A percentile compares a stretch with the other conserved stretches of the same genome.
Evolutionary conservation across 2,329 filamentous ascomycete species (phyloP).

Genomic region (Westerdykella sp.): DNA sequence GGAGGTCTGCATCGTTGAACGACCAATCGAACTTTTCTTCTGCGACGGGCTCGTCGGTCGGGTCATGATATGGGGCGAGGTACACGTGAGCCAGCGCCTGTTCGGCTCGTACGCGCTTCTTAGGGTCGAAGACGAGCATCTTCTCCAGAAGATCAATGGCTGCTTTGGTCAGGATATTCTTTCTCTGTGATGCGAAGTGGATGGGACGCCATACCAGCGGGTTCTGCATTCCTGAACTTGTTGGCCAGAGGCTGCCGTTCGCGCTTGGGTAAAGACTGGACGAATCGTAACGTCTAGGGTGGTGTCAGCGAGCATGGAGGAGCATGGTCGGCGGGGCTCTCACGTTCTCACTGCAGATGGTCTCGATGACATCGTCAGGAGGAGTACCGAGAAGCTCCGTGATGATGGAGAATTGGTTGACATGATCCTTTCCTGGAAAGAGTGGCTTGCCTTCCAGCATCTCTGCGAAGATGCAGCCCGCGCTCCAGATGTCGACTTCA

Average conservation of each 20-base stretch:
- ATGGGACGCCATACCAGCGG: constrained; percentile 58
- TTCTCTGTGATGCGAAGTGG: neutral
- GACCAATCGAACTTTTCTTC: constrained; percentile 99
- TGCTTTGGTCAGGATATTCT: constrained; percentile 28
- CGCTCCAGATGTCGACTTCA: constrained; percentile 99
- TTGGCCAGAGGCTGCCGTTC: constrained; percentile 78
- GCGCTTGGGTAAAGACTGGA: constrained; percentile 92
- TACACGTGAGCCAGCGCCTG: constrained; percentile 88
- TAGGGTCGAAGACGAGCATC: constrained; percentile 99
- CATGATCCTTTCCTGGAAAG: constrained; percentile 98
- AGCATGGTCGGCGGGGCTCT: constrained; percentile 29
- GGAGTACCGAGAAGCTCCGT: constrained; percentile 94
- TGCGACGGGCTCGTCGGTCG: constrained; percentile 88
- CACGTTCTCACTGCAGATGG: constrained; percentile 96
- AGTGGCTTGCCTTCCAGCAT: constrained; percentile 98
- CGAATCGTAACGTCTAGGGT: constrained; percentile 80
- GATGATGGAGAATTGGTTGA: constrained; percentile 99
- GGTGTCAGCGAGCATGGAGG: constrained; percentile 12
- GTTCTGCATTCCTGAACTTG: constrained; percentile 95
- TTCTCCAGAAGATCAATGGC: constrained; percentile 90
- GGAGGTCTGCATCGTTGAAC: constrained; percentile 95
- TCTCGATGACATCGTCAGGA: constrained; percentile 96
- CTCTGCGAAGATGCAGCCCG: constrained; percentile 97
- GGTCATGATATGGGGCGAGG: constrained; percentile 93
- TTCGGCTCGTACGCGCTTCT: constrained; percentile 82